Percentiles rank a stretch among this genome's conserved stretches.
Conservation (phyloP, 192 early-diverging fungal species). For the Oehlia diaphana region DNA sequence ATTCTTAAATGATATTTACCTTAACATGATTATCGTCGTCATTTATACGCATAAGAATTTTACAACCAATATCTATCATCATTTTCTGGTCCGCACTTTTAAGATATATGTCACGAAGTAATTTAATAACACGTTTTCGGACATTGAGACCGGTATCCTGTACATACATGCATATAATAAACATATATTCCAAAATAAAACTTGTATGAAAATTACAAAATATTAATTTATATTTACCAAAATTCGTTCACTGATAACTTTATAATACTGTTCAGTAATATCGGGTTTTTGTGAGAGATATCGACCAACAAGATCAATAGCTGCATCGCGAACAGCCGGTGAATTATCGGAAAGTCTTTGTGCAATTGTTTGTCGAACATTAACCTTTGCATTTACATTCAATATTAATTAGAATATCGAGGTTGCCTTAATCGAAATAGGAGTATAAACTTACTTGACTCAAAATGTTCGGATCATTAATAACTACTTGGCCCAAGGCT, state of each 20-base stretch:
- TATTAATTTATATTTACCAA: conserved; percentile 49
- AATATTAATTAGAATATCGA: background rate
- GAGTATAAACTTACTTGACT: conserved; percentile 41
- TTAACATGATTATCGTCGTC: conserved; percentile 59
- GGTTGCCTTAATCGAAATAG: background rate
- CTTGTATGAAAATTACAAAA: too few relatives aligned
- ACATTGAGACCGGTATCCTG: conserved; percentile 87
- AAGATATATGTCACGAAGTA: conserved; percentile 74
- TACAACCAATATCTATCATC: conserved; percentile 66
- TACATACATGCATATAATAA: too few relatives aligned
- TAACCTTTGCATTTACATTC: conserved; percentile 32
- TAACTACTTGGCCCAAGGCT: conserved; percentile 75
- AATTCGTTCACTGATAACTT: conserved; percentile 74
- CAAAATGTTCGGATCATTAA: conserved; percentile 65
- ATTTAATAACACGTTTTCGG: conserved; percentile 81
- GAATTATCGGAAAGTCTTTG: conserved; percentile 79
- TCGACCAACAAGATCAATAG: conserved; percentile 85
- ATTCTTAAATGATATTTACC: background rate
- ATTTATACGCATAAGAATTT: conserved; percentile 65
- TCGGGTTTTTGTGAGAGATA: conserved; percentile 67
- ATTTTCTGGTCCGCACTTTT: conserved; percentile 46
- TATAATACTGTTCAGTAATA: conserved; percentile 76
- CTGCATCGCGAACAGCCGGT: conserved; percentile 85
- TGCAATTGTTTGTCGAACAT: conserved; percentile 70
- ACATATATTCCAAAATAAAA: too few relatives aligned